Evolutionary conservation across 2,329 filamentous ascomycete genomes (phyloP), one percentile per base, ranked within the genome.

Genomic region (Passalora sequoiae): DNA sequence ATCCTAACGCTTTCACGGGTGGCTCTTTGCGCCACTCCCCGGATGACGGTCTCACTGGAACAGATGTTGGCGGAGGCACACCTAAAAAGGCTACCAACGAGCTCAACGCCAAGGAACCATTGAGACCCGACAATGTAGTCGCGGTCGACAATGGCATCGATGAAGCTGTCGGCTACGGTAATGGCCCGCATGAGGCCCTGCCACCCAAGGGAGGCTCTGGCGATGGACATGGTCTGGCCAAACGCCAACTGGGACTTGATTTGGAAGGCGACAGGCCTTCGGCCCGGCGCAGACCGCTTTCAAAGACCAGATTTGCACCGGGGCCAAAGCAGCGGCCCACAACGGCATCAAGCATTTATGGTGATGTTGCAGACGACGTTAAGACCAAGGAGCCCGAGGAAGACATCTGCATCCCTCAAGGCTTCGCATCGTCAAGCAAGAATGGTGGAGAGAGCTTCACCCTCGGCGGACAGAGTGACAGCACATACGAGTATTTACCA

Each of bases 401-500:
- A 37, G 43, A 52, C 37, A 41, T 44, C 19, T 53, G 50, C 27
- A 42, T 55, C 2, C 45, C 47, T 21, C 80, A 85, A 53, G 79
- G 78, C 3, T 70, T 89, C 9, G 71, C 68, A 2, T 66, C 67
- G 0, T 56, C 73, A 1, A 69, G 66, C 8, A 65, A 67, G 10
- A 69, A 66, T 43, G 69, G 70, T 2, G 55, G 58, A 29, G 71
- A 81, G 46, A 62, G 65, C 24, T 80, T 74, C 56, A 74, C 74
- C 0, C 66, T 80, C 48, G 75, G 76, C 12, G 74, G 69, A 13
- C 72, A 75, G 68, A 69, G 72, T 2, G 76, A 80, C 58, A 77
- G 73, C 6, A 63, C 75, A 0, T 80, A 78, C 54, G 76, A 79
- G 52, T 78, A 78, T 50, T 61, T 80, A 10, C 73, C 76, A 0